Conservation (phyloP, 2,329 filamentous ascomycete genomes). For the Sclerotinia minor region DNA sequence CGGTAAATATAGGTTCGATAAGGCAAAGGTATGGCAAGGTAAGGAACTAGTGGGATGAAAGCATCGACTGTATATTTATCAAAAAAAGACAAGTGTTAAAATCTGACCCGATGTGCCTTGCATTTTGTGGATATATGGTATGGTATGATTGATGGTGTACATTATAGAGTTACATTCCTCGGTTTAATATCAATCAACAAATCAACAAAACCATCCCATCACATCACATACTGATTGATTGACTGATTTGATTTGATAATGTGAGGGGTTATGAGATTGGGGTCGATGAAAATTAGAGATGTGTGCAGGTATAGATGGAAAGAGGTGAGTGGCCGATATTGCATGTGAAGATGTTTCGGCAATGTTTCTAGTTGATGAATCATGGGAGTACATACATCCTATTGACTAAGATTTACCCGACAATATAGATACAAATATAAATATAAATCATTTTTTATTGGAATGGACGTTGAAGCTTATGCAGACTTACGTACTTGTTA, state of each 20-base stretch:
- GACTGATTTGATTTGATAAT: conserved; percentile 9
- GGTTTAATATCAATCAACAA: too few species aligned
- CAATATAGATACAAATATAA: too few species aligned
- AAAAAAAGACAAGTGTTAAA: conserved; percentile 4
- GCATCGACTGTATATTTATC: neutral
- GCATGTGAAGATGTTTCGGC: conserved; percentile 15
- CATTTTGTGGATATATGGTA: neutral
- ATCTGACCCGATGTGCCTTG: conserved; percentile 14
- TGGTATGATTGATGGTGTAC: conserved; percentile 12
- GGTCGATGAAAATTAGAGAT: conserved; percentile 12
- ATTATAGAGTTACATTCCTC: conserved; percentile 19
- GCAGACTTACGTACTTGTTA: neutral
- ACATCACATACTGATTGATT: too few species aligned
- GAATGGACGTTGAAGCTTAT: neutral
- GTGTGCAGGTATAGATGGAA: neutral
- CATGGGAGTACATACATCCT: neutral
- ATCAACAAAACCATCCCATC: too few species aligned
- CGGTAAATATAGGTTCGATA: too few species aligned
- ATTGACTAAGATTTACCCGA: neutral
- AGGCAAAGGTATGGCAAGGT: too few species aligned
- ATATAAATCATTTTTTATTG: neutral
- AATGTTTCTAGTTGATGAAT: conserved; percentile 1
- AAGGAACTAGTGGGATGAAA: neutral
- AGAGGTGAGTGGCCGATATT: conserved; percentile 17
- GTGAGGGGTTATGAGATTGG: conserved; percentile 19